These are phyloP conservation scores for Cinnamomum chago DNA, from an alignment of 164 flowering plant genomes.

Conservation along the genomic window DNA sequence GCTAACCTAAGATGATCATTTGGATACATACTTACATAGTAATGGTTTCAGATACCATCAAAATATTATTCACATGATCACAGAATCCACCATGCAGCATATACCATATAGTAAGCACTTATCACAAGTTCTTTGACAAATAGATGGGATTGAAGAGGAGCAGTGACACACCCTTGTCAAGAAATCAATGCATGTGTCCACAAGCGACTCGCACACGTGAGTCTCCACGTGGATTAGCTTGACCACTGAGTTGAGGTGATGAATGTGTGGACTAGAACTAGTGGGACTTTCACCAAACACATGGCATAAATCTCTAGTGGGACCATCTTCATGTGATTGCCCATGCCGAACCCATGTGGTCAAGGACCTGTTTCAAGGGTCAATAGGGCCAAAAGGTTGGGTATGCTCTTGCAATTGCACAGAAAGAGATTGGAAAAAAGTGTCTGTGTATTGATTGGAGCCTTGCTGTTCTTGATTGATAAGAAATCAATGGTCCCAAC, in stretches of 20 bases:
- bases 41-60: too few species aligned
- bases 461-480: neutral
- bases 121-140: too few species aligned
- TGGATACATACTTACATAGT: too few species aligned
- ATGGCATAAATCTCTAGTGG: neutral
- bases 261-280: neutral
- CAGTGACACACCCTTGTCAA: too few species aligned
- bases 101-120: too few species aligned
- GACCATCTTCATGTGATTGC: neutral
- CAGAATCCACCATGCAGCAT: too few species aligned
- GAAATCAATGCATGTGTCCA: neutral
- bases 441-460: neutral
- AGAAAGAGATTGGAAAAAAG: neutral
- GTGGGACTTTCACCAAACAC: neutral
- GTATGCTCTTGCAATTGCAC: neutral
- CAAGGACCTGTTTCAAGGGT: neutral
- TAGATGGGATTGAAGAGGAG: too few species aligned
- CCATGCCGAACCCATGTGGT: conserved; percentile 4
- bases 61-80: too few species aligned
- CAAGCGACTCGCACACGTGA: too few species aligned
- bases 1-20: too few species aligned
- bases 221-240: too few species aligned
- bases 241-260: too few species aligned
- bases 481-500: neutral
- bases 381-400: neutral